These are phyloP conservation scores for Penicillium capsulatum DNA, from an alignment of 2,329 filamentous ascomycete species.

Conservation along the genomic window DNA sequence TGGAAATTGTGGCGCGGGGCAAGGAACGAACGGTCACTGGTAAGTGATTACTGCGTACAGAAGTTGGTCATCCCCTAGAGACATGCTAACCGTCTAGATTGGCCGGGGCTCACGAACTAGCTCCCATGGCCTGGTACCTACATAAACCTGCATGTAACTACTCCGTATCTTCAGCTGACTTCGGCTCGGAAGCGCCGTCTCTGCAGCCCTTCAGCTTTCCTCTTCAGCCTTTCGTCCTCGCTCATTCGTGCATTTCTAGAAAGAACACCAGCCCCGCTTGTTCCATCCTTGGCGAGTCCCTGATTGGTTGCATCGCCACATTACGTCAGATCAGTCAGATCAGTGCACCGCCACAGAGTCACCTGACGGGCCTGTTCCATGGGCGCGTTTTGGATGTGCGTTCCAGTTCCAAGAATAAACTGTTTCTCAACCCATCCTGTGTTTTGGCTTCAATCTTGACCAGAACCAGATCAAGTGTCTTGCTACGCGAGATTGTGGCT, in stretches of 20 bases:
- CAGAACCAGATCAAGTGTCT: neutral
- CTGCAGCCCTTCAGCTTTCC: neutral
- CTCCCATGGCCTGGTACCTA: too few species aligned
- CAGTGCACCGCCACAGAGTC: conserved; percentile 17
- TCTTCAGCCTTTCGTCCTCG: neutral
- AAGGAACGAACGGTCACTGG: conserved; percentile 53
- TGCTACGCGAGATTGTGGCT: conserved; percentile 7
- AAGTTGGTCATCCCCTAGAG: neutral
- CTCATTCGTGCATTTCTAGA: neutral
- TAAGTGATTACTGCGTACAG: conserved; percentile 37
- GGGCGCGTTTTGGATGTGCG: conserved; percentile 14
- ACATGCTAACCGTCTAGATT: conserved; percentile 26
- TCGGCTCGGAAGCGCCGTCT: neutral
- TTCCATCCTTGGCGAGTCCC: neutral
- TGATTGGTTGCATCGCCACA: conserved; percentile 13
- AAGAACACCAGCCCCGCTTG: neutral
- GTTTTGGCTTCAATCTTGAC: neutral
- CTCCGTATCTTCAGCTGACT: neutral
- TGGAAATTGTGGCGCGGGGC: conserved; percentile 50
- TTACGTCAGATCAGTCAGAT: conserved; percentile 11
- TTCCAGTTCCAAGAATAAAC: conserved; percentile 21
- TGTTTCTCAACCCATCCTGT: neutral
- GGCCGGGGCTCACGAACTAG: conserved; percentile 31
- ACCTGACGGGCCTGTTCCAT: conserved; percentile 18
- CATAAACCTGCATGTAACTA: too few species aligned